phyloP scores from a whole-genome alignment of 768 basidiomycete genomes.

The Hygrophoropsis aurantiaca region DNA sequence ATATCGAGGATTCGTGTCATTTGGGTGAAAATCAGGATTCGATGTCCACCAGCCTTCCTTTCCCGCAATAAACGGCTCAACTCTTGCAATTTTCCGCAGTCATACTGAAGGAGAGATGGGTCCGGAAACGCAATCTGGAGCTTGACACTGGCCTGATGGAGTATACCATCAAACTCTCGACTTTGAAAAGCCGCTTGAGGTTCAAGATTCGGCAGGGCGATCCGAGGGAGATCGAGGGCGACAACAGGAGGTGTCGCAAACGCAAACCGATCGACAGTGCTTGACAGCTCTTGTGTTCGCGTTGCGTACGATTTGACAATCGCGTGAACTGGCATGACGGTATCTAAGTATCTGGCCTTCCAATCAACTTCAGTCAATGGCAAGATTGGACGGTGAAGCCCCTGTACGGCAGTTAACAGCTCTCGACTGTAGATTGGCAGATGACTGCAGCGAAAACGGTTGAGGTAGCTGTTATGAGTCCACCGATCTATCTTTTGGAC shows the following conservation, averaged over 20 bases:
- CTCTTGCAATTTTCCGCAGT: slow-evolving; percentile 93
- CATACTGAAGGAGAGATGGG: slow-evolving; percentile 85
- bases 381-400: slow-evolving; percentile 46
- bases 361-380: slow-evolving; percentile 48
- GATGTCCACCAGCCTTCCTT: slow-evolving; percentile 85
- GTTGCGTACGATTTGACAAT: slow-evolving; percentile 64
- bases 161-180: slow-evolving; percentile 57
- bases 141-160: slow-evolving; percentile 78
- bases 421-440: slow-evolving; percentile 48
- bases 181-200: slow-evolving; percentile 27
- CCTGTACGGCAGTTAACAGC: slow-evolving; percentile 37
- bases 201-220: slow-evolving; percentile 53
- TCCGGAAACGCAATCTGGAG: slow-evolving; percentile 94
- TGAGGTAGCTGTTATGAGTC: slow-evolving; percentile 72
- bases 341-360: slow-evolving; percentile 42
- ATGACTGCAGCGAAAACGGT: slow-evolving; percentile 62
- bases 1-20: slow-evolving; percentile 96
- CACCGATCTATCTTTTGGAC: slow-evolving; percentile 58
- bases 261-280: slow-evolving; percentile 65
- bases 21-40: slow-evolving; percentile 93
- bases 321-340: slow-evolving; percentile 38
- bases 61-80: slow-evolving; percentile 77
- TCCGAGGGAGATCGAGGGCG: slow-evolving; percentile 67
- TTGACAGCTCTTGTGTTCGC: slow-evolving; percentile 55
- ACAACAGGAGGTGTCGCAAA: slow-evolving; percentile 81